Conservation (phyloP, 1,284 basidiomycete species). For the Ustilago bromivora region DNA sequence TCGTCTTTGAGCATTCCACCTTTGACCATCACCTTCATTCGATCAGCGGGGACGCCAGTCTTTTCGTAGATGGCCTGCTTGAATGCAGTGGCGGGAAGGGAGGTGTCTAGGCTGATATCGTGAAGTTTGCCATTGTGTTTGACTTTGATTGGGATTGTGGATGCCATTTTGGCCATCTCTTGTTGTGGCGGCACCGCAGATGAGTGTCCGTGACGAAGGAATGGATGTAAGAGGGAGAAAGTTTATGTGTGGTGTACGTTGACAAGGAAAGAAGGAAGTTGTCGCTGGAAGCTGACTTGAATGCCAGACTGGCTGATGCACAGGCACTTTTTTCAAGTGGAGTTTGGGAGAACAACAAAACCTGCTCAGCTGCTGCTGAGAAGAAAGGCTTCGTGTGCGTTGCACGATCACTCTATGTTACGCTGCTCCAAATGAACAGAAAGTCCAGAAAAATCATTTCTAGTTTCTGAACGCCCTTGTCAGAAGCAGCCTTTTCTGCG, state of each 20-base stretch:
- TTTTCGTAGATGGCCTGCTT: conserved; percentile 83
- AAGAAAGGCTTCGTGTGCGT: neutral
- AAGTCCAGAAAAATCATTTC: neutral
- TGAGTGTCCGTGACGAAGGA: neutral
- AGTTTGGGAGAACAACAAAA: conserved; percentile 8
- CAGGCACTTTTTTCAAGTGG: conserved; percentile 1
- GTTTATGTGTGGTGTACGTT: neutral
- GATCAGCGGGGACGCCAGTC: conserved; percentile 86
- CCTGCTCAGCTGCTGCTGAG: conserved; percentile 1
- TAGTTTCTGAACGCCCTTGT: no score
- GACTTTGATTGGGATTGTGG: conserved; percentile 76
- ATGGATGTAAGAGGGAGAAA: neutral
- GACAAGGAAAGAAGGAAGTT: neutral
- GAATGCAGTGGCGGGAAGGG: conserved; percentile 79
- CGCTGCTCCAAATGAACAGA: neutral
- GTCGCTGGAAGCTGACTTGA: neutral
- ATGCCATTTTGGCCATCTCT: conserved; percentile 67
- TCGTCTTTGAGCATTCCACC: conserved; percentile 89
- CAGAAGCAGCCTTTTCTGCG: no score
- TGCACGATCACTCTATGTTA: conserved; percentile 1
- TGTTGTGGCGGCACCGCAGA: neutral
- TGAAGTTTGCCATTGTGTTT: conserved; percentile 86
- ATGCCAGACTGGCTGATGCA: neutral
- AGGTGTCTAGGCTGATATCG: conserved; percentile 74
- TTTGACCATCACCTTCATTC: conserved; percentile 98